A percentile compares a stretch with the other conserved stretches of the same genome.
phyloP scores from a whole-genome alignment of 2,329 filamentous ascomycete genomes.

The Aspergillus flavus region DNA sequence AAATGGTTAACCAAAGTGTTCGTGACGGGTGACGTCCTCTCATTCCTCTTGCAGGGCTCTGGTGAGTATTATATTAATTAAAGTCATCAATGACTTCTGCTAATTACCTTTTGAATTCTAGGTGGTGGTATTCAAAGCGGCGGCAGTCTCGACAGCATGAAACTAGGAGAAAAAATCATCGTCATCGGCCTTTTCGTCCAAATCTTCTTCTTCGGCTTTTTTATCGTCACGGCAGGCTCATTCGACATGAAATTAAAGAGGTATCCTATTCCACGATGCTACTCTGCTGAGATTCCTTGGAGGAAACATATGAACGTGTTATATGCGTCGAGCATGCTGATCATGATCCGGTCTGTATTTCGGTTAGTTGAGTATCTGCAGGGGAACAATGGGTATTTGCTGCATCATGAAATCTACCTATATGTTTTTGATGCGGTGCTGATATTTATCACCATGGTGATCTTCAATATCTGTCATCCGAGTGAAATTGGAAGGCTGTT shows the following conservation, averaged over 20 bases:
- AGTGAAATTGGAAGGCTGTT: neutral
- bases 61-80: conserved; percentile 17
- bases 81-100: neutral
- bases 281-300: conserved; percentile 8
- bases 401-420: conserved; percentile 13
- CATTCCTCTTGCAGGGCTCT: conserved; percentile 34
- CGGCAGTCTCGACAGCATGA: conserved; percentile 11
- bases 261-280: conserved; percentile 10
- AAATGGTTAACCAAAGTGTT: conserved; percentile 44
- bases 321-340: conserved; percentile 16
- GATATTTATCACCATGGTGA: conserved; percentile 14
- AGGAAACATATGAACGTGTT: conserved; percentile 15
- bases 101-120: neutral
- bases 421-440: conserved; percentile 21
- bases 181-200: conserved; percentile 61
- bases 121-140: conserved; percentile 22
- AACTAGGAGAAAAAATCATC: conserved; percentile 46
- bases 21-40: conserved; percentile 36
- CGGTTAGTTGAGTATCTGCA: conserved; percentile 14
- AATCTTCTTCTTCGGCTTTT: conserved; percentile 61
- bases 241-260: conserved; percentile 14
- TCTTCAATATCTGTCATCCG: conserved; percentile 16
- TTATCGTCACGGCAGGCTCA: conserved; percentile 40
- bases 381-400: conserved; percentile 12
- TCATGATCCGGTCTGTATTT: conserved; percentile 19